phyloP scores from a whole-genome alignment of 2,329 filamentous ascomycete species.

The Fusarium luffae region DNA sequence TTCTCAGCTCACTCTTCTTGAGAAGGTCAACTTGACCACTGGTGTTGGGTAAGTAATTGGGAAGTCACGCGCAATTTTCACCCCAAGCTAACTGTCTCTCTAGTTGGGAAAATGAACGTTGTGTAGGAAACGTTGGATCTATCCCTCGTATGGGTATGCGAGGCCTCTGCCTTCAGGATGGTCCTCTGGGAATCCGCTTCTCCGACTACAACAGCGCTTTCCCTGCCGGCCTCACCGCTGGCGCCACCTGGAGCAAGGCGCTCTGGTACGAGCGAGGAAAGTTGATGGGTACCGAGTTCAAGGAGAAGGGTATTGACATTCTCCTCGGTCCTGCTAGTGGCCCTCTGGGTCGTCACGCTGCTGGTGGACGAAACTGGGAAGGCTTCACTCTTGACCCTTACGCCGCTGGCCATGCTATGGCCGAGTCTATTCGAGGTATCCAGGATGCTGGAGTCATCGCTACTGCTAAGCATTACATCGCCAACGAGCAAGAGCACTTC shows the following conservation, averaged over 20 bases:
- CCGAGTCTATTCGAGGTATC: slow-evolving; percentile 80
- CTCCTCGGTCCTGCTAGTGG: slow-evolving; percentile 66
- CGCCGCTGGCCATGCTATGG: slow-evolving; percentile 76
- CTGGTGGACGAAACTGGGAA: slow-evolving; percentile 71
- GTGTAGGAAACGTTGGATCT: slow-evolving; percentile 80
- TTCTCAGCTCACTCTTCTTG: slow-evolving; percentile 80
- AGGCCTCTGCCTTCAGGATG: slow-evolving; percentile 87
- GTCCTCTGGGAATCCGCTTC: slow-evolving; percentile 81
- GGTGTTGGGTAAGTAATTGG: slow-evolving; percentile 75
- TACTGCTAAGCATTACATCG: slow-evolving; percentile 81
- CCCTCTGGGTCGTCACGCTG: slow-evolving; percentile 59
- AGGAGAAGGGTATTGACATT: slow-evolving; percentile 80
- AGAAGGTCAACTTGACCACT: slow-evolving; percentile 96
- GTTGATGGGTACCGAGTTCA: slow-evolving; percentile 70
- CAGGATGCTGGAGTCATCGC: slow-evolving; percentile 86
- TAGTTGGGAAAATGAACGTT: slow-evolving; percentile 69
- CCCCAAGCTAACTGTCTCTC: background rate
- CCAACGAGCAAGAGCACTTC: slow-evolving; percentile 84
- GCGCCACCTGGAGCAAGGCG: slow-evolving; percentile 82
- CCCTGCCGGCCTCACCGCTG: slow-evolving; percentile 79
- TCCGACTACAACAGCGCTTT: slow-evolving; percentile 86
- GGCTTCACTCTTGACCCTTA: slow-evolving; percentile 78
- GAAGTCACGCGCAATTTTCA: no score
- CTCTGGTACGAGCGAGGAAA: slow-evolving; percentile 68
- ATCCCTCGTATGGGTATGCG: slow-evolving; percentile 77